Evolutionary conservation across 2,329 filamentous ascomycete species (phyloP).

Genomic region (Stachybotrys chartarum): DNA sequence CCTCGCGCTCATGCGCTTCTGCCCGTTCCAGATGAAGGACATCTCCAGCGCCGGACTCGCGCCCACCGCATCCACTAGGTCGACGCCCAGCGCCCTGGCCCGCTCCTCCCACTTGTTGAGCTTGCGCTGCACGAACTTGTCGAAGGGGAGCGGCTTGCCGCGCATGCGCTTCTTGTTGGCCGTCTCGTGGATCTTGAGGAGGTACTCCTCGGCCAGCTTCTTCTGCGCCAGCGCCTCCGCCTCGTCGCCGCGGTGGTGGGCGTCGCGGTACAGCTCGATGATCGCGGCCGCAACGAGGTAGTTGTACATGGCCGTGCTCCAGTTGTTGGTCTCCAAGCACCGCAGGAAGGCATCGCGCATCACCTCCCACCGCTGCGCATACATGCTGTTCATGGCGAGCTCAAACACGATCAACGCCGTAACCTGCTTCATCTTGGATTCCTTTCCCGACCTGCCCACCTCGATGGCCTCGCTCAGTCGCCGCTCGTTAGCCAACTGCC

Average conservation of each 20-base stretch:
- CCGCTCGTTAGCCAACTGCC: constrained; percentile 62
- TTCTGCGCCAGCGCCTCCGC: constrained; percentile 50
- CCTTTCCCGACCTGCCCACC: constrained; percentile 50
- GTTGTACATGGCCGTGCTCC: constrained; percentile 85
- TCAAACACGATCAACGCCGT: constrained; percentile 83
- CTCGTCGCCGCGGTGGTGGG: constrained; percentile 26
- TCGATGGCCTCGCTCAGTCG: constrained; percentile 61
- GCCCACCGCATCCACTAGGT: constrained; percentile 74
- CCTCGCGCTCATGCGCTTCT: constrained; percentile 64
- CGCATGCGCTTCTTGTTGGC: constrained; percentile 86
- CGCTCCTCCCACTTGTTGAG: constrained; percentile 81
- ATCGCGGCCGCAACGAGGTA: constrained; percentile 77
- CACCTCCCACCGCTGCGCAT: constrained; percentile 66
- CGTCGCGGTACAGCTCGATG: constrained; percentile 71
- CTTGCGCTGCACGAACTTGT: constrained; percentile 78
- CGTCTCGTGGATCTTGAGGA: constrained; percentile 64
- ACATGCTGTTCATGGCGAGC: constrained; percentile 70
- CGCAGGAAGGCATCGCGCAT: constrained; percentile 68
- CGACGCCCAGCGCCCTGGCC: constrained; percentile 57
- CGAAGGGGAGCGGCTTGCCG: constrained; percentile 82
- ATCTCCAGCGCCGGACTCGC: constrained; percentile 81
- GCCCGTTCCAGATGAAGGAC: constrained; percentile 89
- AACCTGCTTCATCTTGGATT: constrained; percentile 79
- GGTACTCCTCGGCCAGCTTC: constrained; percentile 57
- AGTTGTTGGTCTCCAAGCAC: constrained; percentile 77